Percentiles rank a stretch among this genome's conserved stretches.
Evolutionary conservation across 1,139 yeast genomes (phyloP).

Genomic region (Debaryomycetaceae sp.): DNA sequence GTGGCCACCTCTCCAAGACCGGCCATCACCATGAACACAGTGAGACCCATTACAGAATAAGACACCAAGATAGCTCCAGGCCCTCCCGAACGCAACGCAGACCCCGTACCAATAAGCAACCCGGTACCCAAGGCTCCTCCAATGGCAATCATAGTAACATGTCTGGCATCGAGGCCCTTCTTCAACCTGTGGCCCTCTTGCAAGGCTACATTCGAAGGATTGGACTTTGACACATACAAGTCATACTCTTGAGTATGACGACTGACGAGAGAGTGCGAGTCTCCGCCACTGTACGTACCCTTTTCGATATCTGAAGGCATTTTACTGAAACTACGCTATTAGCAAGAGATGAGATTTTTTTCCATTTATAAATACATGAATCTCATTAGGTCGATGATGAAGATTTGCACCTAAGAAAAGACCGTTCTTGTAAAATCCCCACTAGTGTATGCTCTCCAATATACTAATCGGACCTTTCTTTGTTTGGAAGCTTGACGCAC

Average conservation of each 20-base stretch:
- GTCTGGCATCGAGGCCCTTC: constrained; percentile 64
- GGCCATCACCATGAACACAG: constrained; percentile 67
- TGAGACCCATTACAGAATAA: constrained; percentile 57
- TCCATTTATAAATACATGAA: background rate
- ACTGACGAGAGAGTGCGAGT: constrained; percentile 29
- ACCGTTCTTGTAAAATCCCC: too few relatives aligned
- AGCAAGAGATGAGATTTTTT: background rate
- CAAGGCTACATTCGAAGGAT: constrained; percentile 32
- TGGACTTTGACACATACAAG: constrained; percentile 43
- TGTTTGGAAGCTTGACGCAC: background rate
- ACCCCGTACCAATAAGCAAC: constrained; percentile 66
- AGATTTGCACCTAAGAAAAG: too few relatives aligned
- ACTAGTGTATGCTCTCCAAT: too few relatives aligned
- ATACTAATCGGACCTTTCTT: background rate
- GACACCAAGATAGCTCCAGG: constrained; percentile 66
- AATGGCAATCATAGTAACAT: constrained; percentile 69
- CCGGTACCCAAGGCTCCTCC: constrained; percentile 63
- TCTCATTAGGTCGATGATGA: too few relatives aligned
- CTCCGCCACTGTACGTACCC: constrained; percentile 10
- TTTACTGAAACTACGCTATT: background rate
- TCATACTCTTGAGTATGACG: constrained; percentile 51
- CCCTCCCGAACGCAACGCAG: constrained; percentile 61
- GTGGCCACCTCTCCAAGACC: constrained; percentile 78
- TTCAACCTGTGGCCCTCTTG: constrained; percentile 54
- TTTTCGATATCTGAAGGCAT: constrained; percentile 20